A percentile compares a stretch with the other conserved stretches of the same genome.
Conservation (phyloP, 805 yeast genomes). For the Metschnikowia rubicola region DNA sequence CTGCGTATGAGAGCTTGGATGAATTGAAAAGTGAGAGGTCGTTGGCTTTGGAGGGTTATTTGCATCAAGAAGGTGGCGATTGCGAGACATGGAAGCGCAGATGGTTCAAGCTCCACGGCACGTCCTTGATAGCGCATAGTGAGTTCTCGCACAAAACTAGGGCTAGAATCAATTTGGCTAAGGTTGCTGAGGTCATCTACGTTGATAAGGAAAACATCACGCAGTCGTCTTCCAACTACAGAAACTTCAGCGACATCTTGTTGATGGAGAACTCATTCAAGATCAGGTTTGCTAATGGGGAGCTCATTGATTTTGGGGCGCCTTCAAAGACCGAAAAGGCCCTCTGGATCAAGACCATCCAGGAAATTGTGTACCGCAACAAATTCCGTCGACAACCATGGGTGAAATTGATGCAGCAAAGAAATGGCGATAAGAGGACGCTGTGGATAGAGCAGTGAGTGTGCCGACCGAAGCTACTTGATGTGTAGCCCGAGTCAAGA, state of each 20-base stretch:
- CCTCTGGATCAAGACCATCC: conserved; percentile 63
- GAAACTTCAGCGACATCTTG: conserved; percentile 72
- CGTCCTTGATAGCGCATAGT: conserved; percentile 71
- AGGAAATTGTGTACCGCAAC: conserved; percentile 53
- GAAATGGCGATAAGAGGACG: conserved; percentile 8
- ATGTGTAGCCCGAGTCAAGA: background rate
- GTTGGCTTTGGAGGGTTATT: conserved; percentile 54
- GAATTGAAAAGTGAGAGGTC: conserved; percentile 28
- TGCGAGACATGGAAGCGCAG: conserved; percentile 70
- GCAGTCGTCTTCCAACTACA: conserved; percentile 30
- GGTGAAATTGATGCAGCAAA: conserved; percentile 48
- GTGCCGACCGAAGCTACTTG: too few species aligned
- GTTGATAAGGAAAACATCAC: conserved; percentile 36
- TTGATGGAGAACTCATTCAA: conserved; percentile 72
- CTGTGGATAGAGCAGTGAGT: conserved; percentile 5
- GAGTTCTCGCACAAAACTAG: conserved; percentile 65
- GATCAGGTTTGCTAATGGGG: conserved; percentile 73
- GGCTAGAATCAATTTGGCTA: conserved; percentile 71
- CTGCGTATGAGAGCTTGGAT: conserved; percentile 36
- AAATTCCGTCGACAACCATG: conserved; percentile 57
- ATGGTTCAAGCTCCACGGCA: conserved; percentile 69
- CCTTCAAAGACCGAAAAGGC: conserved; percentile 59
- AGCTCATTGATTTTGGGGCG: conserved; percentile 81
- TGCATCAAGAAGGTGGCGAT: conserved; percentile 93
- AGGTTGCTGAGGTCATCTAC: conserved; percentile 53